Evolutionary conservation across 2,329 filamentous ascomycete species (phyloP).

Genomic region (Boeremia exigua): DNA sequence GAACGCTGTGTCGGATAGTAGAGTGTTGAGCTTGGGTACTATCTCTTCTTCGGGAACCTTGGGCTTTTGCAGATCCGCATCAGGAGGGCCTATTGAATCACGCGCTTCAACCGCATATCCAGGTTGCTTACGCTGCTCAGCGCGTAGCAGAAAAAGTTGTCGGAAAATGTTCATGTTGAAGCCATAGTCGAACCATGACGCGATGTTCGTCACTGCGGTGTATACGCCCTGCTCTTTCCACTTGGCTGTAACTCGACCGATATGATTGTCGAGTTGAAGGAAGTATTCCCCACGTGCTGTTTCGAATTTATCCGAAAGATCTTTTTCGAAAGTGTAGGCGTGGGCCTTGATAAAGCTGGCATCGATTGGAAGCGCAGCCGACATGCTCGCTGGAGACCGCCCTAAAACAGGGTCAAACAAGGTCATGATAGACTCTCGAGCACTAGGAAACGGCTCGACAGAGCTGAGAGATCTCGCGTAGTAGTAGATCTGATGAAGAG

Average conservation of each 20-base stretch:
- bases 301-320: conserved; percentile 56
- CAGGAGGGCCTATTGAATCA: background rate
- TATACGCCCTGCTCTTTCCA: conserved; percentile 66
- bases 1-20: conserved; percentile 32
- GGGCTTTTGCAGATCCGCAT: background rate
- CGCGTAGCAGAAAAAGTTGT: conserved; percentile 25
- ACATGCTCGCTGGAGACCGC: background rate
- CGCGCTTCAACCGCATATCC: background rate
- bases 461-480: conserved; percentile 76
- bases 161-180: conserved; percentile 51
- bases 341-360: conserved; percentile 68
- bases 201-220: conserved; percentile 64
- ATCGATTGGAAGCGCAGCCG: conserved; percentile 55
- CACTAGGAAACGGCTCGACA: conserved; percentile 69
- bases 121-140: background rate
- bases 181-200: conserved; percentile 62
- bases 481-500: conserved; percentile 73
- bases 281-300: conserved; percentile 59
- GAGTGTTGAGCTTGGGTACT: conserved; percentile 20
- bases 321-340: conserved; percentile 66
- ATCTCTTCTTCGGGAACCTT: conserved; percentile 27
- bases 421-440: conserved; percentile 71
- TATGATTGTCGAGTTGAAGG: conserved; percentile 61
- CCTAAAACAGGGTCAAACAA: background rate
- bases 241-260: conserved; percentile 57